Percentiles rank a stretch among this genome's conserved stretches.
These are phyloP conservation scores for Candida argentea DNA, from an alignment of 805 yeast genomes.

Conservation along the genomic window DNA sequence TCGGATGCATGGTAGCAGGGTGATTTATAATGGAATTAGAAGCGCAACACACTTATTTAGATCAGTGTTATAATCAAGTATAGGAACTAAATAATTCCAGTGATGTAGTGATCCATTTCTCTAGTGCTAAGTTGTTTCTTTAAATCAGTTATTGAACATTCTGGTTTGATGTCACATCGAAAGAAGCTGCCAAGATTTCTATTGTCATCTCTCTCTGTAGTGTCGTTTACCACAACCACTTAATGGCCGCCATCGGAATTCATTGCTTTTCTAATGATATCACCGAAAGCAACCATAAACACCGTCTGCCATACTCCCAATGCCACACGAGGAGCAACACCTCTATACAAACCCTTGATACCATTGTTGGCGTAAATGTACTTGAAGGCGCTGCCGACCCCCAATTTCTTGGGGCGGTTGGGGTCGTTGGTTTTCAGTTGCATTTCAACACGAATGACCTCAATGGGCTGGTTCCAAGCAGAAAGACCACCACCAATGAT, in stretches of 20 bases:
- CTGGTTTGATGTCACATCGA: background rate
- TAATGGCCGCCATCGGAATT: constrained; percentile 33
- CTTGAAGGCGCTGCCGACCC: constrained; percentile 64
- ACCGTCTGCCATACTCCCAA: constrained; percentile 97
- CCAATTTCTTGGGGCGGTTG: constrained; percentile 86
- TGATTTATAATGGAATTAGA: no score
- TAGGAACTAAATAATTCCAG: no score
- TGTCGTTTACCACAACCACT: constrained; percentile 1
- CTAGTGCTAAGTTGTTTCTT: no score
- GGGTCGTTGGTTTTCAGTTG: constrained; percentile 92
- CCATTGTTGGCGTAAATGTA: constrained; percentile 83
- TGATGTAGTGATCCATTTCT: no score
- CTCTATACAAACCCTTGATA: constrained; percentile 83
- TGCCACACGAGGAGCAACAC: constrained; percentile 95
- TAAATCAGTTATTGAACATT: background rate
- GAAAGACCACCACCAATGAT: constrained; percentile 94
- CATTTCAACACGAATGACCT: constrained; percentile 96
- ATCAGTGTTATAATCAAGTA: no score
- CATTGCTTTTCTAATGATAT: constrained; percentile 43
- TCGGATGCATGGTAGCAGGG: no score
- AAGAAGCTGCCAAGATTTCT: no score
- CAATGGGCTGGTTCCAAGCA: constrained; percentile 99
- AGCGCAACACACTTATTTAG: no score
- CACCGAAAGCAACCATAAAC: constrained; percentile 97
- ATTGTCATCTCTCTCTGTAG: background rate